These are phyloP conservation scores for Globisporangium camurandrum DNA, from an alignment of 352 stramenopile genomes.

Conservation along the genomic window DNA sequence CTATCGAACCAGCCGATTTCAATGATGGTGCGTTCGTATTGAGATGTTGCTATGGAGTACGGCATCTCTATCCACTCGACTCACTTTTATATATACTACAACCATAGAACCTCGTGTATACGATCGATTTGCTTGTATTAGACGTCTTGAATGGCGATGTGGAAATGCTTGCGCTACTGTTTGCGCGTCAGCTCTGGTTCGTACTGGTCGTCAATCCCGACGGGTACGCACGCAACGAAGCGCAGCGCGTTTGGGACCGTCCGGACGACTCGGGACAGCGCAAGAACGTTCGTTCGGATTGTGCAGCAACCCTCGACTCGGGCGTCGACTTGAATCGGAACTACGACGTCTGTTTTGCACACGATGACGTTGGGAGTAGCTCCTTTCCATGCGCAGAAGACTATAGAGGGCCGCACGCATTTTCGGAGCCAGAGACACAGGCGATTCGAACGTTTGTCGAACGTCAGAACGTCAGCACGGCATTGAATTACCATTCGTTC, in stretches of 20 bases:
- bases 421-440: slow-evolving; percentile 77
- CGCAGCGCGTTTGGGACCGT: slow-evolving; percentile 41
- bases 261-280: slow-evolving; percentile 37
- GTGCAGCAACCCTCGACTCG: slow-evolving; percentile 23
- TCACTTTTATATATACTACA: too few species aligned
- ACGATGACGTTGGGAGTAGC: slow-evolving; percentile 57
- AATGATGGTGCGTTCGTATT: slow-evolving; percentile 60
- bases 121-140: slow-evolving; percentile 61
- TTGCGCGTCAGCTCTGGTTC: slow-evolving; percentile 77
- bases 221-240: slow-evolving; percentile 72
- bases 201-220: slow-evolving; percentile 79
- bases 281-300: slow-evolving; percentile 55
- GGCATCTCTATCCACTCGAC: too few species aligned
- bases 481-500: slow-evolving; percentile 84
- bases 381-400: slow-evolving; percentile 64
- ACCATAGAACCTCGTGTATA: slow-evolving; percentile 68
- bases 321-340: slow-evolving; percentile 83
- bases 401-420: slow-evolving; percentile 51
- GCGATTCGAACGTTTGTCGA: slow-evolving; percentile 68
- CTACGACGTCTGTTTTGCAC: slow-evolving; percentile 72
- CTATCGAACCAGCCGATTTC: slow-evolving; percentile 83
- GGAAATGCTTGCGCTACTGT: slow-evolving; percentile 42
- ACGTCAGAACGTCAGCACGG: slow-evolving; percentile 40
- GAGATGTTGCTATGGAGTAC: not conserved
- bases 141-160: slow-evolving; percentile 54